Base-by-base conservation (phyloP, 306 rosid species). In the Ormosia emarginata region DNA sequence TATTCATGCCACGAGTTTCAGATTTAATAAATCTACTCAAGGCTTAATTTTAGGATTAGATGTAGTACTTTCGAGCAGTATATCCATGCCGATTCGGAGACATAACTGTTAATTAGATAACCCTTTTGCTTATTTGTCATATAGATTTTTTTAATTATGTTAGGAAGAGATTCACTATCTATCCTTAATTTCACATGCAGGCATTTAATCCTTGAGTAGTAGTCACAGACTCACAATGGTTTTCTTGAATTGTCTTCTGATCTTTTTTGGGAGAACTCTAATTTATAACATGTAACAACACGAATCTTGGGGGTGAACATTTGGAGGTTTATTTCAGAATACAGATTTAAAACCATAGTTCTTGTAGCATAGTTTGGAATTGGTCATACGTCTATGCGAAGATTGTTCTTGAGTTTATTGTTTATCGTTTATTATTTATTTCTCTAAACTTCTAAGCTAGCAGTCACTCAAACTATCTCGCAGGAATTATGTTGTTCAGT, bases 401-500 rank as follows among this genome's bases (percentile, higher is more conserved):
- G 3, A 5, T 33, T 62, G 40, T 30, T 30, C 43, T 62, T 62
- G 55, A 49, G 17, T 49, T 49, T 49, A 49, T 11, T 62, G 32
- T 63, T 32, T n/a, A 13, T 4, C 24, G 24, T 24, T 24, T 46
- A 10, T 46, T 17, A 47, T 29, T 17, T 46, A 4, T 71, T 15
- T 8, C 64, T 32, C 9, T 77, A 61, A 29, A 33, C 9, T 71
- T 83, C 43, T 52, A 18, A 49, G 39, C 62, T 62, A 46, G 37
- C 2, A 34, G 5, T 29, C 5, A 58, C 33, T 34, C 9, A 18
- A 61, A 74, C 71, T 59, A 39, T 81, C 3, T 66, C 7, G 63
- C 91, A 93, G 97, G 83, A 93, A 93, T 36, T 93, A 90, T 88
- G 97, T 93, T 39, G 86, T 93, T 66, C 97, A 93, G 70, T 86